Base-by-base conservation (phyloP, 257 asterid genomes). In the Capsicum pubescens region DNA sequence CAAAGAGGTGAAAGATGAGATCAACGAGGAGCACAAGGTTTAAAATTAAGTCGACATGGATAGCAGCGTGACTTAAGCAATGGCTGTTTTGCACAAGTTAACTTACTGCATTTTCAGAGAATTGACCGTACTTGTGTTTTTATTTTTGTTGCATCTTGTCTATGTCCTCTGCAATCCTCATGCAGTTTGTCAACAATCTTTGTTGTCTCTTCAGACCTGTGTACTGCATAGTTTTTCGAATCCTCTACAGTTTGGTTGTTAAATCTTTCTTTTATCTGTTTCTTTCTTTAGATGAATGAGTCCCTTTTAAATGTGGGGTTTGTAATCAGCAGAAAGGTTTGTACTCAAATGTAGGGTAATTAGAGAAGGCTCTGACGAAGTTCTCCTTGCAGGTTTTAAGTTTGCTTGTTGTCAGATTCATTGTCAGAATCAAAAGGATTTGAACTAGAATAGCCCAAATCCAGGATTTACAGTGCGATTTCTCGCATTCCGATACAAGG, bases 101-200 rank as follows among this genome's bases (percentile, higher is more conserved):
- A 39, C 42, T 39, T 39, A 26, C 42, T 39, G 42, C 42, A 39
- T 2, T 39, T 39, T 39, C 5, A 2, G 42, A 39, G 42, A 39
- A 39, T 39, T 3, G 42, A 4, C 42, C 42, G 42, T 1, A 39
- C 2, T 39, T 39, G 42, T 39, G 42, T 4, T 39, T 39, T 39
- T 39, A 39, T 97, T 85, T 92, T 94, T 68, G 98, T 92, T 79
- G 97, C 98, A 86, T 90, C 97, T 89, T 95, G 97, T 86, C 99
- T 89, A 97, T 95, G 84, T 91, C 99, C 88, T 93, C 99, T 6
- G 98, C 99, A 88, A 95, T 90, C 93, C 91, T 97, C 86, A 97
- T 90, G 88, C 98, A 93, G 83, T 86, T 86, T 84, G 56, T 94
- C 90, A 67, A 91, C 98, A 13, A 88, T 76, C 81, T 91, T 90